Percentiles rank a stretch among this genome's conserved stretches.
These are phyloP conservation scores for Babjeviella inositovora DNA, from an alignment of 805 yeast species.

Conservation along the genomic window DNA sequence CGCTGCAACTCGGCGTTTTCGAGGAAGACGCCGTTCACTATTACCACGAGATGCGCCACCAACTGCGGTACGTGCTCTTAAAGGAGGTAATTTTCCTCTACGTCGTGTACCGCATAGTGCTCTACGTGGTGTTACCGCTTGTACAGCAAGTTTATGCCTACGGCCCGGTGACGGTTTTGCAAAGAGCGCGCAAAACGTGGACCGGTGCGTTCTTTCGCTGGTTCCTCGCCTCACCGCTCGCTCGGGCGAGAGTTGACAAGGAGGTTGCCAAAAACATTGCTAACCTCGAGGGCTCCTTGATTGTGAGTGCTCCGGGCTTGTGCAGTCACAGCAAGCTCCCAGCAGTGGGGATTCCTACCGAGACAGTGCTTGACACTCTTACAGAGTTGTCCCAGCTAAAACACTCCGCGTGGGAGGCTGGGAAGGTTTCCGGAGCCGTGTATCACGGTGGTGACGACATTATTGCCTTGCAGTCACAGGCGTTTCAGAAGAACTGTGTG, in stretches of 20 bases:
- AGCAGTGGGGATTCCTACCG: slow-evolving; percentile 30
- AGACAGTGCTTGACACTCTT: slow-evolving; percentile 31
- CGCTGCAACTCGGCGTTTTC: no score
- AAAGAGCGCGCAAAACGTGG: no score
- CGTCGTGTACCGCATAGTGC: no score
- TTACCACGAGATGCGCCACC: no score
- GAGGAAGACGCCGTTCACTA: no score
- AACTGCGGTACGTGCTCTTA: no score
- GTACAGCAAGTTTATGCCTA: no score
- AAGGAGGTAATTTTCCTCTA: no score
- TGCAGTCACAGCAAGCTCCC: slow-evolving; percentile 40
- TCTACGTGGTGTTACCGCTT: no score
- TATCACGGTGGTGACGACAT: slow-evolving; percentile 89
- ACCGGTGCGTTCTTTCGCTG: no score
- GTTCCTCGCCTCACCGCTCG: no score
- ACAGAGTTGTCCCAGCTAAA: slow-evolving; percentile 30
- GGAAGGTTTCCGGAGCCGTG: slow-evolving; percentile 88
- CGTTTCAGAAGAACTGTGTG: slow-evolving; percentile 63
- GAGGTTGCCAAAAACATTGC: slow-evolving; percentile 34
- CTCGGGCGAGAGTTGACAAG: slow-evolving; percentile 40
- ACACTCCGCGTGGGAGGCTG: slow-evolving; percentile 71
- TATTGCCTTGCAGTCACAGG: slow-evolving; percentile 55
- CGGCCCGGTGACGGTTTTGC: no score
- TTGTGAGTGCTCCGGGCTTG: slow-evolving; percentile 32
- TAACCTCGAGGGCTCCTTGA: slow-evolving; percentile 38